Evolutionary conservation across 257 asterid species (phyloP), one percentile per base, ranked within the genome.

Genomic region (Nicotiana otophora): DNA sequence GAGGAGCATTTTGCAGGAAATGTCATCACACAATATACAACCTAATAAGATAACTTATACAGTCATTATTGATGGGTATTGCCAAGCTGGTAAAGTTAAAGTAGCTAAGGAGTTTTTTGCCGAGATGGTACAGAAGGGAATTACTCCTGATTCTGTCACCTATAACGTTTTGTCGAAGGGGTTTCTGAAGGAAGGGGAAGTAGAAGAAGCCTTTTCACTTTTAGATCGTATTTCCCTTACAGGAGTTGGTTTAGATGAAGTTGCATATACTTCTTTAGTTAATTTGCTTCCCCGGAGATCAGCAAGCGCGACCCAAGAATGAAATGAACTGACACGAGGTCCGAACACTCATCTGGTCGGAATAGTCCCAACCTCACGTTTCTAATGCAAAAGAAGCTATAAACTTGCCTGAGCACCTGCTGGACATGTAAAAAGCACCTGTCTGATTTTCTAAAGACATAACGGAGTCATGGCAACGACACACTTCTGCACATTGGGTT

Each of bases 31-130:
- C 58, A 82, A 85, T 34, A 48, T 91, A 80, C 86, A 76, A 55
- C 97, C 98, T 82, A 93, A 93, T 88, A 90, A 91, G 89, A 87
- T 95, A 76, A 93, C 99, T 12, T 95, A 90, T 83, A 93, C 98
- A 3, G 78, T 91, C 77, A 85, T 95, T 70, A 95, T 95, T 60
- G 85, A 87, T 54, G 95, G 94, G 51, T 91, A 92, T 86, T 90
- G 93, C 88, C 89, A 89, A 83, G 54, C 91, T 87, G 97, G 98
- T 72, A 81, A 83, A 20, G 81, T 72, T 81, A 88, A 88, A 82
- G 93, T 90, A 76, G 98, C 97, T 81, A 76, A 82, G 62, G 86
- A 84, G 87, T 84, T 69, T 83, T 85, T 93, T 26, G 82, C 84
- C 58, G 96, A 95, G 86, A 93, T 95, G 99, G 20, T 90, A 83